Conservation (phyloP, 345 rosid species). For the Salix arbutifolia region DNA sequence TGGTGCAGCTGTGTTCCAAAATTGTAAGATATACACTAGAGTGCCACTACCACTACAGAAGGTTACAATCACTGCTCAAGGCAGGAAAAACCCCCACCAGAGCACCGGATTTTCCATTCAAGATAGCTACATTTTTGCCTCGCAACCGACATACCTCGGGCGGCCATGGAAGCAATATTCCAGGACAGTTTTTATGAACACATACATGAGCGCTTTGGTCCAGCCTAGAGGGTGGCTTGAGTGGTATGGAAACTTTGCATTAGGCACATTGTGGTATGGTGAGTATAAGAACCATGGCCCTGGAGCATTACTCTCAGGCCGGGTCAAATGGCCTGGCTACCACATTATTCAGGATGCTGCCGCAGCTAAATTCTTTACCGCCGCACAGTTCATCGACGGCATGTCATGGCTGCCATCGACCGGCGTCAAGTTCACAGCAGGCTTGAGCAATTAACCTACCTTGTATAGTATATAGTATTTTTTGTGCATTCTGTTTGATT, state of each 20-base stretch:
- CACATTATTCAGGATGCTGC: constrained; percentile 17
- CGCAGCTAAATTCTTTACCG: constrained; percentile 25
- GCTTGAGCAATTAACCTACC: constrained; percentile 12
- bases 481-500: neutral
- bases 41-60: constrained; percentile 26
- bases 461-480: neutral
- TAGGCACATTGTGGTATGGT: constrained; percentile 25
- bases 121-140: constrained; percentile 22
- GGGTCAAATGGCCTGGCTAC: constrained; percentile 28
- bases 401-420: constrained; percentile 26
- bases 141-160: constrained; percentile 24
- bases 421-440: constrained; percentile 20
- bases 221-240: constrained; percentile 30
- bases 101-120: constrained; percentile 27
- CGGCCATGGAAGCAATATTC: constrained; percentile 31
- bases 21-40: constrained; percentile 24
- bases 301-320: constrained; percentile 13
- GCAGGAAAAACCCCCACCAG: constrained; percentile 24
- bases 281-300: constrained; percentile 27
- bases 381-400: constrained; percentile 17
- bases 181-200: constrained; percentile 25
- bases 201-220: constrained; percentile 21
- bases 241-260: constrained; percentile 28
- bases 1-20: constrained; percentile 29
- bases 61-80: constrained; percentile 29